Evolutionary conservation across 2,329 filamentous ascomycete species (phyloP).

Genomic region (Sporothrix humicola): DNA sequence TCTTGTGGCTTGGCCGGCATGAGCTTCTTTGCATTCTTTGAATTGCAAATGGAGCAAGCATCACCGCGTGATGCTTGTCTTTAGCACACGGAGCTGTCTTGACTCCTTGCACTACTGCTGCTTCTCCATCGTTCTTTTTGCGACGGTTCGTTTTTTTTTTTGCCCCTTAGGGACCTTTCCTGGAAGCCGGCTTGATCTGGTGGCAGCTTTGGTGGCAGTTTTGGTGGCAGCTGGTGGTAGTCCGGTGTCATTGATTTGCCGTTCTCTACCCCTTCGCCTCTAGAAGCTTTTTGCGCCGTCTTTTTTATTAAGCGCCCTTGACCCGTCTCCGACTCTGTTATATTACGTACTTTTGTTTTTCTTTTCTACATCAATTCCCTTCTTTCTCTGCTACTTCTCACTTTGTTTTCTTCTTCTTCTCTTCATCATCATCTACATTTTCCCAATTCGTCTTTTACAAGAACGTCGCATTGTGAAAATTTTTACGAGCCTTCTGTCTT

Average conservation of each 20-base stretch:
- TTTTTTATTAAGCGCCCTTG: constrained; percentile 26
- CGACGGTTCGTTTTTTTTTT: not conserved
- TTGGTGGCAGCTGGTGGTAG: too few relatives aligned
- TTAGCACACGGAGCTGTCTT: not conserved
- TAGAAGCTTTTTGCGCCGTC: not conserved
- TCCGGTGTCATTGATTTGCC: too few relatives aligned
- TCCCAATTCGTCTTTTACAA: not conserved
- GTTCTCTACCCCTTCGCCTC: constrained; percentile 5
- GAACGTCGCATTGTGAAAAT: constrained; percentile 21
- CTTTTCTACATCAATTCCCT: not conserved
- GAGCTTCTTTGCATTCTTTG: constrained; percentile 7
- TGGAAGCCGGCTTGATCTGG: not conserved
- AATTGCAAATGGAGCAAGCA: not conserved
- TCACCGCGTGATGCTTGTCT: not conserved
- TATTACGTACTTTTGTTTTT: not conserved
- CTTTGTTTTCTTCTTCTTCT: constrained; percentile 1
- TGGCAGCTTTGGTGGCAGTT: not conserved
- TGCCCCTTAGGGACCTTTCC: not conserved
- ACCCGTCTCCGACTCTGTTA: not conserved
- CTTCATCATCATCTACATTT: not conserved
- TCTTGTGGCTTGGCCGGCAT: not conserved
- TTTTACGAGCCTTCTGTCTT: constrained; percentile 23
- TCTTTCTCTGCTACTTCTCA: constrained; percentile 1
- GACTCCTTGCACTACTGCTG: constrained; percentile 1
- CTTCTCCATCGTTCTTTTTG: constrained; percentile 3